These are phyloP conservation scores for Myriosclerotinia duriaeana DNA, from an alignment of 2,329 filamentous ascomycete species.

Conservation along the genomic window DNA sequence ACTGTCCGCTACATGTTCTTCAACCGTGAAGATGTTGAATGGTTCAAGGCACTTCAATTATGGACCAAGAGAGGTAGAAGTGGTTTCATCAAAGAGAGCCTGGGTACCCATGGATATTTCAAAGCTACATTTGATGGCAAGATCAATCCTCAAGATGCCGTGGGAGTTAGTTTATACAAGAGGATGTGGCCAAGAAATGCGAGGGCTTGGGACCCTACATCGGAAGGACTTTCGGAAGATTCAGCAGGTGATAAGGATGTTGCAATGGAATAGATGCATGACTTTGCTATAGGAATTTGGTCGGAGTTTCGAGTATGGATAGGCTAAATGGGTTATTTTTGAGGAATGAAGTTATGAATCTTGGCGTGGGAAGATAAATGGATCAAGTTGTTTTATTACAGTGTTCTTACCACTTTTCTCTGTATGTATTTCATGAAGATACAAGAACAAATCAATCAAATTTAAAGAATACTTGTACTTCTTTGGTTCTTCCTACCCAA, in stretches of 20 bases:
- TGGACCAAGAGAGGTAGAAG: slow-evolving; percentile 89
- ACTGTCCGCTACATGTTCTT: slow-evolving; percentile 99
- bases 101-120: slow-evolving; percentile 99
- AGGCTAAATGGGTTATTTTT: slow-evolving; percentile 17
- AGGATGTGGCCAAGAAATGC: slow-evolving; percentile 77
- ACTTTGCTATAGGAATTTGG: not conserved
- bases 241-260: slow-evolving; percentile 11
- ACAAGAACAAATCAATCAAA: slow-evolving; percentile 1
- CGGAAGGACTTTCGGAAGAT: slow-evolving; percentile 1
- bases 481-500: not conserved
- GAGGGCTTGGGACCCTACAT: slow-evolving; percentile 34
- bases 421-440: not conserved
- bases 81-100: slow-evolving; percentile 88
- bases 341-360: slow-evolving; percentile 20
- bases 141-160: slow-evolving; percentile 92
- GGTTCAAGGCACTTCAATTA: slow-evolving; percentile 94
- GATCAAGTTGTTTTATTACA: not conserved
- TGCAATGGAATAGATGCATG: slow-evolving; percentile 11
- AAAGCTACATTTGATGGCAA: slow-evolving; percentile 96
- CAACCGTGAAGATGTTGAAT: slow-evolving; percentile 88
- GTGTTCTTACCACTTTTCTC: not conserved
- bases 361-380: not conserved
- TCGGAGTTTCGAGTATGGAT: slow-evolving; percentile 7
- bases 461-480: not conserved
- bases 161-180: slow-evolving; percentile 89